Evolutionary conservation across 805 yeast genomes (phyloP).

Genomic region (Suhomyces faveliae): DNA sequence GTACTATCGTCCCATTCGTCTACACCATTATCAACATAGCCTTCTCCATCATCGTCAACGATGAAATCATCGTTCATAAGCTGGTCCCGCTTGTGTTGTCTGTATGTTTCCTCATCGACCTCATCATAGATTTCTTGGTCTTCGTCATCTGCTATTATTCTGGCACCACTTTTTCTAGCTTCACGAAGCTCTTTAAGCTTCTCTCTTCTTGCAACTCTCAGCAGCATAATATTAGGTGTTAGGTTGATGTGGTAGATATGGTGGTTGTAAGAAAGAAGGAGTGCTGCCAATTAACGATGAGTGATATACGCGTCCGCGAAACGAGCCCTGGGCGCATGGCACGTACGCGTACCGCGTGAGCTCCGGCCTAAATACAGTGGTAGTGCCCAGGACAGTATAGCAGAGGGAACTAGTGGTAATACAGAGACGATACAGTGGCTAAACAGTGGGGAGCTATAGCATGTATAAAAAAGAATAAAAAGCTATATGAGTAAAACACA

Average conservation of each 20-base stretch:
- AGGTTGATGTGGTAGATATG: no score
- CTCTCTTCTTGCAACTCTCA: conserved; percentile 35
- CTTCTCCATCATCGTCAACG: conserved; percentile 90
- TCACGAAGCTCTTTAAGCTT: conserved; percentile 62
- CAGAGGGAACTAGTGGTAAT: no score
- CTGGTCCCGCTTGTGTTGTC: conserved; percentile 74
- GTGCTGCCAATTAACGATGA: neutral
- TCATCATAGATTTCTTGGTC: conserved; percentile 74
- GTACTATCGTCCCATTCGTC: conserved; percentile 77
- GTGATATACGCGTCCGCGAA: neutral
- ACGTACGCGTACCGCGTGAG: neutral
- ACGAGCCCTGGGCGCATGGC: neutral
- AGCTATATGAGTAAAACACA: no score
- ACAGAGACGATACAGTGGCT: no score
- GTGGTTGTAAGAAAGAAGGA: neutral
- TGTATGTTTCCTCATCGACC: conserved; percentile 76
- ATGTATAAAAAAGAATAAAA: no score
- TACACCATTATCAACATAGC: conserved; percentile 89
- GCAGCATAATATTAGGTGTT: conserved; percentile 31
- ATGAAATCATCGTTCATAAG: conserved; percentile 88
- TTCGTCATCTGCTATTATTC: conserved; percentile 34
- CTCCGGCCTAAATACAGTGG: no score
- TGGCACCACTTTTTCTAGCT: conserved; percentile 59
- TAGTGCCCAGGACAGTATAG: no score
- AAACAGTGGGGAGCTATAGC: neutral